phyloP scores from a whole-genome alignment of 306 rosid genomes.

The Hippophae rhamnoides region DNA sequence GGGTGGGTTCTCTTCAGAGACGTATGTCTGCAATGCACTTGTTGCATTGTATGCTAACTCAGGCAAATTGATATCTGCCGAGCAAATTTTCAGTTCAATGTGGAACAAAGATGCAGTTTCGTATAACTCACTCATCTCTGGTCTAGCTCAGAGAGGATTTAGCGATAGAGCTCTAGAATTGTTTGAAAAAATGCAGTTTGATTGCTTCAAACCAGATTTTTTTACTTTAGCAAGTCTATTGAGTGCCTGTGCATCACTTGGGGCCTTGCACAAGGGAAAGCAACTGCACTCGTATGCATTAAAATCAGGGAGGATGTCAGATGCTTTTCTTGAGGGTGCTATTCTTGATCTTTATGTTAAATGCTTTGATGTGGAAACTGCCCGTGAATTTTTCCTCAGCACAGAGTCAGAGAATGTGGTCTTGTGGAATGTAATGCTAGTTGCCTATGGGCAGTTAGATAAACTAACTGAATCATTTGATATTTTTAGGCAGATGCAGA shows the following conservation, averaged over 20 bases:
- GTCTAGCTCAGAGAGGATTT: conserved; percentile 64
- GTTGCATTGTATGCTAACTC: conserved; percentile 58
- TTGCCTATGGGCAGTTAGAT: conserved; percentile 64
- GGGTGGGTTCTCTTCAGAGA: conserved; percentile 65
- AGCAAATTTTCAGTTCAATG: conserved; percentile 51
- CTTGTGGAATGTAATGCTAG: conserved; percentile 82
- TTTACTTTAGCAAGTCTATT: conserved; percentile 76
- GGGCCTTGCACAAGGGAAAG: conserved; percentile 48
- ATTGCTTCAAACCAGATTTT: conserved; percentile 60
- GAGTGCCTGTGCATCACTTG: conserved; percentile 61
- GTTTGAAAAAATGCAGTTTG: conserved; percentile 57
- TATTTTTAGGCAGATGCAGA: conserved; percentile 63
- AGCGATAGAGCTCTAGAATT: conserved; percentile 49
- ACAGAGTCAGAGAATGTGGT: conserved; percentile 70
- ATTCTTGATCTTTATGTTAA: conserved; percentile 86
- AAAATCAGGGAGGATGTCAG: conserved; percentile 71
- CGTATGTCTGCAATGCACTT: conserved; percentile 80
- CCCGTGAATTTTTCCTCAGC: conserved; percentile 57
- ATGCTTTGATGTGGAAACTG: conserved; percentile 59
- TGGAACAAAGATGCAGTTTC: conserved; percentile 58
- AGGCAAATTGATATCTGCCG: conserved; percentile 52
- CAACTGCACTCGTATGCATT: conserved; percentile 73
- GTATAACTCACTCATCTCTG: conserved; percentile 79
- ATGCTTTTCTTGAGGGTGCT: conserved; percentile 72
- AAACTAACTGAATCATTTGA: conserved; percentile 47